Percentiles rank a stretch among this genome's conserved stretches.
phyloP scores from a whole-genome alignment of 2,329 filamentous ascomycete species.

The Fusarium pininemorale region DNA sequence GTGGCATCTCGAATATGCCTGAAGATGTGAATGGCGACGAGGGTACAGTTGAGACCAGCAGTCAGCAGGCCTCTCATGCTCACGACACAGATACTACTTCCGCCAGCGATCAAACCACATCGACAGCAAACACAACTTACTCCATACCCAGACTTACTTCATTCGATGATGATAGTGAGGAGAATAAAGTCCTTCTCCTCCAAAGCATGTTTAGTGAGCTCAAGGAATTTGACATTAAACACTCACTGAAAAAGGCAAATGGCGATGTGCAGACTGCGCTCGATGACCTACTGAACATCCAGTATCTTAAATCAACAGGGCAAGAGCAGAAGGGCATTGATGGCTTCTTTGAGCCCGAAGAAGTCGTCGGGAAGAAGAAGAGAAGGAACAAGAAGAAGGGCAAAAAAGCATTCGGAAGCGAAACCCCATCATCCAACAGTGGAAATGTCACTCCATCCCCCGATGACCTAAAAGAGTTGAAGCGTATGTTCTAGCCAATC shows the following conservation, averaged over 20 bases:
- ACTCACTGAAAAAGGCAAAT: slow-evolving; percentile 72
- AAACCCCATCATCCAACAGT: slow-evolving; percentile 25
- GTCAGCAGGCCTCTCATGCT: slow-evolving; percentile 41
- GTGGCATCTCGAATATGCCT: slow-evolving; percentile 66
- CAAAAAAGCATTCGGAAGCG: slow-evolving; percentile 28
- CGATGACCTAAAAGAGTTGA: slow-evolving; percentile 41
- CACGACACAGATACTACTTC: slow-evolving; percentile 46
- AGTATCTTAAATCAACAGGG: slow-evolving; percentile 76
- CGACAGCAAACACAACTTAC: slow-evolving; percentile 31
- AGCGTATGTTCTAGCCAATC: slow-evolving; percentile 36
- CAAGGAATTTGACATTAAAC: slow-evolving; percentile 70
- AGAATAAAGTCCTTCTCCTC: slow-evolving; percentile 71
- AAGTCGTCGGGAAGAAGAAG: slow-evolving; percentile 53
- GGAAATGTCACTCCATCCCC: slow-evolving; percentile 21
- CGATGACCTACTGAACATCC: slow-evolving; percentile 82
- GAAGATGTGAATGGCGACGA: slow-evolving; percentile 40
- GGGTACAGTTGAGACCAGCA: slow-evolving; percentile 43
- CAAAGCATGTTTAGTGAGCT: slow-evolving; percentile 76
- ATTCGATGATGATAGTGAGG: slow-evolving; percentile 56
- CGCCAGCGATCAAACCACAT: slow-evolving; percentile 38
- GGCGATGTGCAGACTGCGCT: slow-evolving; percentile 76
- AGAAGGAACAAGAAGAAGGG: slow-evolving; percentile 48
- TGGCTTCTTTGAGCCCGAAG: slow-evolving; percentile 73
- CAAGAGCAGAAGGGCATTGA: slow-evolving; percentile 79
- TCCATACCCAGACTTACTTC: slow-evolving; percentile 45